Base-by-base conservation (phyloP, 75 land plant species). In the Azolla pinnata region DNA sequence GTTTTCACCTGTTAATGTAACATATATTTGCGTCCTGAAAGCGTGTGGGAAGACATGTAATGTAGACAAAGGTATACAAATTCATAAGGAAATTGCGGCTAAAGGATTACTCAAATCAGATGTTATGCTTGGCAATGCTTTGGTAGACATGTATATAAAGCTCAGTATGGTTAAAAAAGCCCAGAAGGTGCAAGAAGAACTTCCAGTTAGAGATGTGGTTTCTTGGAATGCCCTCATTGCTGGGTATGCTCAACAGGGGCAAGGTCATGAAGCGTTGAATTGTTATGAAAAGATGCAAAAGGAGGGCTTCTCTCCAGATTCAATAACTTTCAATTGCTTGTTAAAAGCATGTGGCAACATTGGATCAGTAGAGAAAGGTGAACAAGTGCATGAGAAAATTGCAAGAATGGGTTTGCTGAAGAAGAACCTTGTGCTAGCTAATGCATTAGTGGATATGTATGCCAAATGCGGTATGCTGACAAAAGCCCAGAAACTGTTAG, bases 221-320 rank as follows among this genome's bases (percentile, higher is more conserved):
- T 24, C 68, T 33, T 78, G 76, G 76, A 78, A 73, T 65, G 62
- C 63, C 0, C 56, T 78, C 34, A 65, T 81, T 45, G 30, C 58
- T 19, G 81, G 67, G 18, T 81, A 60, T 65, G 23, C 64, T 33
- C 44, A 64, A 31, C 54, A 46, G 42, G 75, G 76, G 7, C 57
- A 70, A 2, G 38, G 12, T 53, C 38, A 38, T 5, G 56, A 78
- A 53, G 84, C 81, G 33, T 18, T 78, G 28, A 33, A 40, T 21
- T 59, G 73, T 29, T 81, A 67, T 56, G 48, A 55, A 3, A 59
- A 56, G 23, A 74, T 81, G 81, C 65, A 70, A 2, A 47, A 54
- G 7, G 75, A 60, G 21, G 72, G 67, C 31, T 18, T 64, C 18
- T 24, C 45, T 12, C 67, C 71, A 42, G 76, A 78, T 45, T 34